Evolutionary conservation across 106 monocot species (phyloP), one percentile per base, ranked within the genome.

Genomic region (Alisma plantagoaquatica): DNA sequence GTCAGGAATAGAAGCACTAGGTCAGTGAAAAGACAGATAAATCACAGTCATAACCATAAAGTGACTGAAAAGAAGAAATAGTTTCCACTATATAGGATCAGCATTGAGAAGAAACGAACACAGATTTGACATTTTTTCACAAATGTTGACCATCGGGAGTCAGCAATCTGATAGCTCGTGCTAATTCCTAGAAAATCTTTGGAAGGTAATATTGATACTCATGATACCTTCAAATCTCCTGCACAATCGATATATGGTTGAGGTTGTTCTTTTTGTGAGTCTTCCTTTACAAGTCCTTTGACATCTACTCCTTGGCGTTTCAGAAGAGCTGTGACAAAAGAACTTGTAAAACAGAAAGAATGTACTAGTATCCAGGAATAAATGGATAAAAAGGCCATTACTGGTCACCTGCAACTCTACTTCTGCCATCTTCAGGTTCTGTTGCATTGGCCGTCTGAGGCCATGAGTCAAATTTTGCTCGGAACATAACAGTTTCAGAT

Each of bases 331-430:
- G 38, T 20, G 62, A 46, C 6, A 43, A 50, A n/a, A n/a, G 31
- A 14, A 23, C 15, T 20, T 26, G 29, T 43, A 7, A 44, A n/a
- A 27, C 17, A 5, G 53, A 38, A 2, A 44, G 14, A 27, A 44
- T 23, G 21, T 10, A 1, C 20, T 46, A 47, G 7, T 10, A 38
- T 24, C 3, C 22, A 14, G 10, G 7, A 59, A 35, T 21, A 11
- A 17, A n/a, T n/a, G n/a, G n/a, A n/a, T n/a, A n/a, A n/a, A n/a
- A n/a, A n/a, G n/a, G n/a, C n/a, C n/a, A n/a, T n/a, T n/a, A n/a
- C n/a, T n/a, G n/a, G n/a, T 25, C 25, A 84, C 91, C 91, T 75
- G 84, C 84, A 61, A 91, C 84, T 75, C 84, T 91, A 59, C 91
- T 81, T 58, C 77, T 68, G 31, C 84, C 80, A 53, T 81, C 91